Evolutionary conservation across 352 stramenopile genomes (phyloP).

Genomic region (Globisporangium echinulatum): DNA sequence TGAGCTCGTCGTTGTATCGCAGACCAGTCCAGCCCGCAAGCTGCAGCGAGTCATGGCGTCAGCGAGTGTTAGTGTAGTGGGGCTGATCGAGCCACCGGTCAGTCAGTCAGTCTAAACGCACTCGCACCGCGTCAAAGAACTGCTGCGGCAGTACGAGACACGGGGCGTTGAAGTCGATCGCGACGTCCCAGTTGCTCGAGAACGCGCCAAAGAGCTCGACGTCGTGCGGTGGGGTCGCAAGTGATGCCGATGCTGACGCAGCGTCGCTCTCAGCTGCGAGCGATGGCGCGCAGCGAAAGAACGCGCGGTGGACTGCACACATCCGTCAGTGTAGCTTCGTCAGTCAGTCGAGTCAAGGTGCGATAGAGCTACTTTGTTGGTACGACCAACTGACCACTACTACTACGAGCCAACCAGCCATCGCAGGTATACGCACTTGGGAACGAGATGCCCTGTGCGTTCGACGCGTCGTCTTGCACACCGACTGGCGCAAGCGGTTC

Average conservation of each 20-base stretch:
- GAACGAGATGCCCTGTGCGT: constrained; percentile 45
- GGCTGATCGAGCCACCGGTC: no score
- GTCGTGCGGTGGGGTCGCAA: not conserved
- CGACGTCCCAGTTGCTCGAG: constrained; percentile 50
- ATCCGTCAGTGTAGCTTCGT: no score
- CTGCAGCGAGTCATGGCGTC: constrained; percentile 14
- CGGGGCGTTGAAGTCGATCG: constrained; percentile 49
- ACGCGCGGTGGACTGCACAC: constrained; percentile 33
- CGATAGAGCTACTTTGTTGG: no score
- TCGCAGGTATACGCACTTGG: constrained; percentile 24
- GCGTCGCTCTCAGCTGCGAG: constrained; percentile 2
- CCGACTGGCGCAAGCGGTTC: constrained; percentile 38
- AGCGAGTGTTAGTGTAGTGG: not conserved
- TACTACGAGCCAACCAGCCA: no score
- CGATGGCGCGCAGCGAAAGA: constrained; percentile 19
- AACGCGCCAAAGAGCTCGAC: constrained; percentile 46
- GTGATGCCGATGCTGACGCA: not conserved
- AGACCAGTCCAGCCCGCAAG: constrained; percentile 48
- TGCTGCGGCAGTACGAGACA: constrained; percentile 53
- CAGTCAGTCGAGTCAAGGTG: no score
- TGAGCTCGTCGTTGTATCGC: constrained; percentile 30
- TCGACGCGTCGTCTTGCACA: constrained; percentile 18
- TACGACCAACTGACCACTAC: no score
- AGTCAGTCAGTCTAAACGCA: no score
- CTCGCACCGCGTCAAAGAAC: constrained; percentile 49